These are phyloP conservation scores for Hypoxylon rubiginosum DNA, from an alignment of 2,329 filamentous ascomycete species.

Conservation along the genomic window DNA sequence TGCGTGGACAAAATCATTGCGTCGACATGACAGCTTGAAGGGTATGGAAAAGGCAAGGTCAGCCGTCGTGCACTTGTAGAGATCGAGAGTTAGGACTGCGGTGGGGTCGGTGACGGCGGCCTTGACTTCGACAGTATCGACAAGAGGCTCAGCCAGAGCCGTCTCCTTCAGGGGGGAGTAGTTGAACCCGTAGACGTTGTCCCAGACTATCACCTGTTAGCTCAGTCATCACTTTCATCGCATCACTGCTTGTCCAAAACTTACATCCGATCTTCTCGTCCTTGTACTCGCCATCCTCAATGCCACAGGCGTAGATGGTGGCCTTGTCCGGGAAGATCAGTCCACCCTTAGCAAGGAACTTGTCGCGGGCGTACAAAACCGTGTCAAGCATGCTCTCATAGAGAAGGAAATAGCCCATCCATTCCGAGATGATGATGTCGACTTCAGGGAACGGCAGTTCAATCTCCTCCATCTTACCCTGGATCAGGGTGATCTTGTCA, in stretches of 20 bases:
- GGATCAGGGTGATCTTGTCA: slow-evolving; percentile 96
- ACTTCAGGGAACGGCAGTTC: slow-evolving; percentile 93
- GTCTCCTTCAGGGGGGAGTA: slow-evolving; percentile 94
- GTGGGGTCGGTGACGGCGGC: slow-evolving; percentile 94
- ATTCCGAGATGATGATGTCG: slow-evolving; percentile 99
- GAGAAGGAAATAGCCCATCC: slow-evolving; percentile 99
- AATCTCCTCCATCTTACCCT: slow-evolving; percentile 99
- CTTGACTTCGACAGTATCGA: slow-evolving; percentile 98
- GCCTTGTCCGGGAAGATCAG: slow-evolving; percentile 99
- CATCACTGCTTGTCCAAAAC: slow-evolving; percentile 52
- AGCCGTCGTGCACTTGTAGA: slow-evolving; percentile 87
- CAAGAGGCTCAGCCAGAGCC: slow-evolving; percentile 93
- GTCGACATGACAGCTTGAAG: slow-evolving; percentile 81
- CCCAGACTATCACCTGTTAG: slow-evolving; percentile 80
- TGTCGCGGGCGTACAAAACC: slow-evolving; percentile 94
- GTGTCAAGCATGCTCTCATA: slow-evolving; percentile 99
- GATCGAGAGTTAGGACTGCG: slow-evolving; percentile 86
- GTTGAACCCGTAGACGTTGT: slow-evolving; percentile 98
- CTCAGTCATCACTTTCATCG: slow-evolving; percentile 11
- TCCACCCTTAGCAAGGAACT: slow-evolving; percentile 86
- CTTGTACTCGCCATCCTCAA: slow-evolving; percentile 99
- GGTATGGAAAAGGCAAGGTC: slow-evolving; percentile 87
- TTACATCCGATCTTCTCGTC: slow-evolving; percentile 99
- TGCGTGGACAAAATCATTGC: slow-evolving; percentile 96
- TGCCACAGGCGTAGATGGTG: slow-evolving; percentile 95